Percentiles rank a stretch among this genome's conserved stretches.
Evolutionary conservation across 441 rosid species (phyloP).

Genomic region (Mallotus japonicus): DNA sequence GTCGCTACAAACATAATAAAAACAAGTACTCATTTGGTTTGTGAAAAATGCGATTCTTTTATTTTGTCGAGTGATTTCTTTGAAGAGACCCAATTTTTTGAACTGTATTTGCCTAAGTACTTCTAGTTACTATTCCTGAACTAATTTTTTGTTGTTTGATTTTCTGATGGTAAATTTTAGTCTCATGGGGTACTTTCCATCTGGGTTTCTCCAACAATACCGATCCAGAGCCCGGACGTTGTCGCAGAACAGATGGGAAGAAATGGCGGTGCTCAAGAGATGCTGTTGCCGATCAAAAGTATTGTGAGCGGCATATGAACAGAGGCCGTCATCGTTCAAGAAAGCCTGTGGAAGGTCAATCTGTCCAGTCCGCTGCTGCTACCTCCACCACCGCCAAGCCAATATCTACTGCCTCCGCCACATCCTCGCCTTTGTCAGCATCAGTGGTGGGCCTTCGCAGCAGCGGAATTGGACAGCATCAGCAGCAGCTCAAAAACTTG

Average conservation of each 20-base stretch:
- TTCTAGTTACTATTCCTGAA: not conserved
- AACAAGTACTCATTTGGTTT: not conserved
- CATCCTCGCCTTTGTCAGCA: conserved; percentile 29
- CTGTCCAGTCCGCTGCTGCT: conserved; percentile 53
- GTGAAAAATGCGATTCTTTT: not conserved
- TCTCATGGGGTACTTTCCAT: conserved; percentile 77
- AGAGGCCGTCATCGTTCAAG: conserved; percentile 99
- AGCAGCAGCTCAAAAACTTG: conserved; percentile 40
- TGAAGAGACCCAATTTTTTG: not conserved
- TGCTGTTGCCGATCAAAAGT: conserved; percentile 85
- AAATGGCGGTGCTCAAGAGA: conserved; percentile 95
- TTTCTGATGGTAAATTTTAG: conserved; percentile 28
- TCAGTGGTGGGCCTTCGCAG: conserved; percentile 32
- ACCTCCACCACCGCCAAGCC: conserved; percentile 39
- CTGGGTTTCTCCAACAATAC: conserved; percentile 64
- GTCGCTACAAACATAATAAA: not conserved
- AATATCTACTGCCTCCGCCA: conserved; percentile 24
- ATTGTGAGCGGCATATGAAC: conserved; percentile 88
- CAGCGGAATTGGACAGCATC: conserved; percentile 31
- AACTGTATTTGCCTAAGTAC: not conserved
- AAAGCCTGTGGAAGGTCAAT: conserved; percentile 99
- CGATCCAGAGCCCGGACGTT: conserved; percentile 94
- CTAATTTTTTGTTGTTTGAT: not conserved
- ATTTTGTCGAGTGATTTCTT: not conserved
- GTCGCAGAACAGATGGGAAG: conserved; percentile 95